A percentile compares a stretch with the other conserved stretches of the same genome.
Conservation (phyloP, 1,284 basidiomycete genomes). For the Hemileccinum hortonii region DNA sequence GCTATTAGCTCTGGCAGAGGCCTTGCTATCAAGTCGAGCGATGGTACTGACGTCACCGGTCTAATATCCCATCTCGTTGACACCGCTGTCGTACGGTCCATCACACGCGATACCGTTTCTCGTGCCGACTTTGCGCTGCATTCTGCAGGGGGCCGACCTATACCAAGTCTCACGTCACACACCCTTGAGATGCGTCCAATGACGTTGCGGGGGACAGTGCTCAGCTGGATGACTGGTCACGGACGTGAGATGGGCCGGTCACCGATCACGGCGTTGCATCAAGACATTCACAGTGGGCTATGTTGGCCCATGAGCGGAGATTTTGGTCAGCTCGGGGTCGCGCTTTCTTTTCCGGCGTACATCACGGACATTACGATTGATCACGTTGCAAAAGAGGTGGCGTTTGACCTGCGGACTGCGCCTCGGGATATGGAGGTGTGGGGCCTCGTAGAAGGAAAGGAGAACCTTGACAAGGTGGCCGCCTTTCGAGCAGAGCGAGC, state of each 20-base stretch:
- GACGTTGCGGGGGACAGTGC: slow-evolving; percentile 42
- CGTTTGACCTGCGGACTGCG: slow-evolving; percentile 76
- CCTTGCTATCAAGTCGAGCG: slow-evolving; percentile 68
- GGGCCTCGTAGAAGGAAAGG: slow-evolving; percentile 77
- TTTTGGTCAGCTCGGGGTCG: slow-evolving; percentile 79
- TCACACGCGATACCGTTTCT: slow-evolving; percentile 77
- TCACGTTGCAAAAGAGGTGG: slow-evolving; percentile 78
- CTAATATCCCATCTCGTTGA: slow-evolving; percentile 77
- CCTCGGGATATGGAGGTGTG: slow-evolving; percentile 88
- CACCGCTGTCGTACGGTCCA: slow-evolving; percentile 56
- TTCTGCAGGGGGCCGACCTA: slow-evolving; percentile 77
- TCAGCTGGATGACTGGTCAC: slow-evolving; percentile 57
- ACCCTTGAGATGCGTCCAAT: slow-evolving; percentile 67
- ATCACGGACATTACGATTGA: slow-evolving; percentile 85
- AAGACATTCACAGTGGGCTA: slow-evolving; percentile 76
- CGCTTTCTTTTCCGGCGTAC: slow-evolving; percentile 66
- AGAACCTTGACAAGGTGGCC: slow-evolving; percentile 62
- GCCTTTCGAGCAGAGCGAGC: slow-evolving; percentile 48
- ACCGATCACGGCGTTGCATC: slow-evolving; percentile 83
- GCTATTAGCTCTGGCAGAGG: slow-evolving; percentile 43
- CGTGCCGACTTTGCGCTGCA: slow-evolving; percentile 84
- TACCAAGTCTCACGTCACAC: slow-evolving; percentile 78
- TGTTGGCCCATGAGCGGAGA: slow-evolving; percentile 91
- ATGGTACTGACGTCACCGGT: slow-evolving; percentile 74
- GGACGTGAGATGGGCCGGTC: slow-evolving; percentile 71